Evolutionary conservation across 176 grass and related monocot species (phyloP).

Genomic region (Musa acuminata): DNA sequence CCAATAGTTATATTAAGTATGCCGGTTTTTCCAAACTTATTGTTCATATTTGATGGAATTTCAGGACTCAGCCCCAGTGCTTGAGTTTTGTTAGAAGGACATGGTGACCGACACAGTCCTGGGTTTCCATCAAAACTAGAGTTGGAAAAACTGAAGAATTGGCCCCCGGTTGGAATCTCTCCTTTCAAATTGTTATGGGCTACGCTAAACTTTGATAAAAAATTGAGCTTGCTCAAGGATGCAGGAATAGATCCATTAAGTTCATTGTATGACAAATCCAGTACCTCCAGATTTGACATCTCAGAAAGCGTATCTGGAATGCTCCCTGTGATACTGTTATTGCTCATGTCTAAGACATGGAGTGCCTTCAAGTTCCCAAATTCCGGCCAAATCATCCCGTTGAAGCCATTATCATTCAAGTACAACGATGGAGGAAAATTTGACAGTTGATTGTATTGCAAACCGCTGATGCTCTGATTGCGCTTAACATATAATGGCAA

Average conservation of each 20-base stretch:
- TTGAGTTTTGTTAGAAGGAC: conserved; percentile 42
- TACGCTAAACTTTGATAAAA: conserved; percentile 94
- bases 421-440: conserved; percentile 78
- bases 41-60: conserved; percentile 14
- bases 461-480: conserved; percentile 53
- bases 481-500: conserved; percentile 91
- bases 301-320: conserved; percentile 60
- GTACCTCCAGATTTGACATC: conserved; percentile 88
- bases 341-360: conserved; percentile 91
- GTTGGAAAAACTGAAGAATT: conserved; percentile 92
- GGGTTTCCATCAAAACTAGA: conserved; percentile 87
- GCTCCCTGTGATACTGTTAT: conserved; percentile 55
- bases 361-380: conserved; percentile 77
- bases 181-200: conserved; percentile 72
- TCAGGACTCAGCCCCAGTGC: conserved; percentile 12
- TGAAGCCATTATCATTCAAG: conserved; percentile 68
- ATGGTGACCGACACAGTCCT: conserved; percentile 42
- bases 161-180: conserved; percentile 51
- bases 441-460: conserved; percentile 90
- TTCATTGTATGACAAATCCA: conserved; percentile 83
- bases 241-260: conserved; percentile 66
- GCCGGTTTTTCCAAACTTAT: conserved; percentile 44
- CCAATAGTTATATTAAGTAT: conserved; percentile 69
- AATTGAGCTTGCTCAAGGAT: conserved; percentile 64
- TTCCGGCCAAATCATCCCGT: conserved; percentile 62